phyloP scores from a whole-genome alignment of 257 asterid genomes.

The Schizonepeta tenuifolia region DNA sequence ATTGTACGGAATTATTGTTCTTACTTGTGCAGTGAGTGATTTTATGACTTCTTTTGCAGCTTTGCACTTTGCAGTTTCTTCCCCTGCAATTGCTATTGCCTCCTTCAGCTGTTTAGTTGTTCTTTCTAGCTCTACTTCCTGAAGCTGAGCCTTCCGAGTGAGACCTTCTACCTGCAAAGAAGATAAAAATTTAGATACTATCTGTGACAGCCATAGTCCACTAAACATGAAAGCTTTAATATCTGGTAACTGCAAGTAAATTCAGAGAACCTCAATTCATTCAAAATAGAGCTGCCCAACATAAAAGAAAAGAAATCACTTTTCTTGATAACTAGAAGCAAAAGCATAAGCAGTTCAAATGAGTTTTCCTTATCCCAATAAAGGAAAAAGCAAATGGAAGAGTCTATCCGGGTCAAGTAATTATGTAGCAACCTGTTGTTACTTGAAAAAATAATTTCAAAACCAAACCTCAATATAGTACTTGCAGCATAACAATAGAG shows the following conservation, averaged over 20 bases:
- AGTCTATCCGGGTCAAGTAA: slow-evolving; percentile 6
- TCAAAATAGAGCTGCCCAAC: slow-evolving; percentile 8
- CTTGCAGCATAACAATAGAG: slow-evolving; percentile 9
- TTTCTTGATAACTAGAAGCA: slow-evolving; percentile 13
- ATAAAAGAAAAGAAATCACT: neutral
- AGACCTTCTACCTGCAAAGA: slow-evolving; percentile 74
- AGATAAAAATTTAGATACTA: slow-evolving; percentile 19
- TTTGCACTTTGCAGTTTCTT: slow-evolving; percentile 94
- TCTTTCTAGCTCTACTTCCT: slow-evolving; percentile 86
- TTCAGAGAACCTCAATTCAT: slow-evolving; percentile 8
- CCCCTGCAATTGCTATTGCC: slow-evolving; percentile 86
- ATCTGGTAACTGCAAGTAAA: slow-evolving; percentile 1
- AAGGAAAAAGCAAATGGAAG: slow-evolving; percentile 11
- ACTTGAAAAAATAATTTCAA: neutral
- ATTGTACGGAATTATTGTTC: slow-evolving; percentile 33
- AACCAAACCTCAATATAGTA: slow-evolving; percentile 5
- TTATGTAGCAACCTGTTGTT: slow-evolving; percentile 17
- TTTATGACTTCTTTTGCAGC: slow-evolving; percentile 97
- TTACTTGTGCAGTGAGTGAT: slow-evolving; percentile 90
- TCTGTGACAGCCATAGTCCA: slow-evolving; percentile 24
- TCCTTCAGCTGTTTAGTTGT: slow-evolving; percentile 84
- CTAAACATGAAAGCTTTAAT: slow-evolving; percentile 21
- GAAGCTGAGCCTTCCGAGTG: slow-evolving; percentile 79
- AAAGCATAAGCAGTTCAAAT: slow-evolving; percentile 20
- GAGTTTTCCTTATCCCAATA: slow-evolving; percentile 26